phyloP scores from a whole-genome alignment of 768 basidiomycete genomes.

The Collybiopsis confluens region DNA sequence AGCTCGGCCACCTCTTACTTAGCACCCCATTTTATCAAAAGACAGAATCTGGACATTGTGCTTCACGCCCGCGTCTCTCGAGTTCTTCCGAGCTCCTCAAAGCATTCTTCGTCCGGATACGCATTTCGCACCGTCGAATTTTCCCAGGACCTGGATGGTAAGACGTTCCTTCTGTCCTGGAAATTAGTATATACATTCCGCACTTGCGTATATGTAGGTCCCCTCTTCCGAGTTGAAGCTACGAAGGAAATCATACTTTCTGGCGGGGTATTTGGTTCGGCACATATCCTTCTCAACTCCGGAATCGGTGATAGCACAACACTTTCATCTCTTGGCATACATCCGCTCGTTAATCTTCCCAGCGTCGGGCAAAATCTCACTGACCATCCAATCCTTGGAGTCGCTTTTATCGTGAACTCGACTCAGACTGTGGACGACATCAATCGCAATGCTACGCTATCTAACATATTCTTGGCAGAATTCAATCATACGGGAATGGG shows the following conservation, averaged over 20 bases:
- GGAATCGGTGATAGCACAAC: constrained; percentile 13
- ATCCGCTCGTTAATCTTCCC: constrained; percentile 10
- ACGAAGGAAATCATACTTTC: constrained; percentile 22
- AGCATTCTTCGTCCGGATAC: neutral
- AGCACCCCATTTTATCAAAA: constrained; percentile 13
- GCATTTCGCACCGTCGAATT: constrained; percentile 4
- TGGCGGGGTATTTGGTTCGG: constrained; percentile 19
- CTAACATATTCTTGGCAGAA: neutral
- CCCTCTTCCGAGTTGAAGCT: constrained; percentile 6
- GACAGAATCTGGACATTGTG: constrained; percentile 20
- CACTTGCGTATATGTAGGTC: neutral
- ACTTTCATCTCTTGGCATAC: neutral
- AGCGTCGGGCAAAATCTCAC: constrained; percentile 11
- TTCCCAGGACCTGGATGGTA: neutral
- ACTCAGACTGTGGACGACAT: constrained; percentile 2
- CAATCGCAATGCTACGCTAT: neutral
- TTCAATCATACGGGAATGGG: neutral
- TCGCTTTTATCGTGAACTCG: neutral
- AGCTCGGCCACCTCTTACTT: constrained; percentile 20
- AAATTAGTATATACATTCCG: no score
- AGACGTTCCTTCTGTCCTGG: neutral
- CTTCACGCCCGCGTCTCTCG: constrained; percentile 12
- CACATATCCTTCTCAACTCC: constrained; percentile 13
- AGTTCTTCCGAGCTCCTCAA: neutral
- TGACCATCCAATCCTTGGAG: constrained; percentile 8